These are phyloP conservation scores for maize (Zea mays) DNA, from an alignment of 176 grass and related monocot genomes.

Conservation along the genomic window Zm-B73-REFERENCE-NAM-5.0 NC_050097.1:12960501-12961000, in stretches of 20 bases:
- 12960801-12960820: not conserved
- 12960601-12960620: slow-evolving; percentile 33
- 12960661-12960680: slow-evolving; percentile 45
- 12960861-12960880: not conserved
- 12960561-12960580: slow-evolving; percentile 86
- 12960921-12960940: not conserved
- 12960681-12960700: slow-evolving; percentile 74
- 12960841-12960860: too few species aligned
- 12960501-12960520: slow-evolving; percentile 79
- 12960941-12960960: not conserved
- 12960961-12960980: not conserved
- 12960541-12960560: slow-evolving; percentile 90
- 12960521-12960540: slow-evolving; percentile 66
- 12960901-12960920: not conserved
- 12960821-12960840: not conserved
- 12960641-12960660: slow-evolving; percentile 49
- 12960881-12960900: not conserved
- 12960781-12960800: not conserved
- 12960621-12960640: slow-evolving; percentile 35
- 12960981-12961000: not conserved
- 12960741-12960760: not conserved
- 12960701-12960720: slow-evolving; percentile 46
- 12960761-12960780: not conserved
- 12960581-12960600: slow-evolving; percentile 60
- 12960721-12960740: slow-evolving; percentile 20